phyloP scores from a whole-genome alignment of 176 grass and related monocot genomes.

The Triticum urartu region DNA sequence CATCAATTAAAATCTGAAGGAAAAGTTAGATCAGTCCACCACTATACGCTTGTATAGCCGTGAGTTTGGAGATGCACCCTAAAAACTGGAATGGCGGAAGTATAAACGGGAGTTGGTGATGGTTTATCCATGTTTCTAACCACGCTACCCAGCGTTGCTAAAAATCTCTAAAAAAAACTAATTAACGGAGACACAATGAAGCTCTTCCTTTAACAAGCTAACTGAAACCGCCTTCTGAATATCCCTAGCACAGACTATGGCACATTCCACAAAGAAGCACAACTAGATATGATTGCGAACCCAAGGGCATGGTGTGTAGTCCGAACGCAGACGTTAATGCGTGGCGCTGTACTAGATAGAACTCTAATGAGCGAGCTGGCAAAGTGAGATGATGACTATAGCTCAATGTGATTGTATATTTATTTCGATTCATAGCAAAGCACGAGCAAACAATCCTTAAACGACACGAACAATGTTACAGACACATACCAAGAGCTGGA shows the following conservation, averaged over 20 bases:
- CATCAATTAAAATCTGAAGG: background rate
- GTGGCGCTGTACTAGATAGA: background rate
- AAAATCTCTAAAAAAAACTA: background rate
- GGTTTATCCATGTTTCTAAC: background rate
- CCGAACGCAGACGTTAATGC: background rate
- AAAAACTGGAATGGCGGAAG: background rate
- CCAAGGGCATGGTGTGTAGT: background rate
- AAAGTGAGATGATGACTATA: background rate
- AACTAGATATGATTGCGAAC: background rate
- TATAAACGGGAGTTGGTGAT: background rate
- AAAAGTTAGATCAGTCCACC: background rate
- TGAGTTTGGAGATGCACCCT: too few relatives aligned
- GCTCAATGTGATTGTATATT: background rate
- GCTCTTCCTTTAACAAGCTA: background rate
- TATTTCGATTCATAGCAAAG: background rate
- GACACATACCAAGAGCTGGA: background rate
- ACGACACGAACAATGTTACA: background rate
- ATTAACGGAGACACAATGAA: background rate
- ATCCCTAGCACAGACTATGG: background rate
- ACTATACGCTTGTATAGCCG: background rate
- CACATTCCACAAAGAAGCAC: background rate
- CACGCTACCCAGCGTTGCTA: background rate
- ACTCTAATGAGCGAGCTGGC: background rate
- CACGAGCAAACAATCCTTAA: background rate
- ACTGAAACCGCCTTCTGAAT: background rate